A percentile compares a stretch with the other conserved stretches of the same genome.
phyloP scores from a whole-genome alignment of 139 green algal species.

The Haematococcus sp. region DNA sequence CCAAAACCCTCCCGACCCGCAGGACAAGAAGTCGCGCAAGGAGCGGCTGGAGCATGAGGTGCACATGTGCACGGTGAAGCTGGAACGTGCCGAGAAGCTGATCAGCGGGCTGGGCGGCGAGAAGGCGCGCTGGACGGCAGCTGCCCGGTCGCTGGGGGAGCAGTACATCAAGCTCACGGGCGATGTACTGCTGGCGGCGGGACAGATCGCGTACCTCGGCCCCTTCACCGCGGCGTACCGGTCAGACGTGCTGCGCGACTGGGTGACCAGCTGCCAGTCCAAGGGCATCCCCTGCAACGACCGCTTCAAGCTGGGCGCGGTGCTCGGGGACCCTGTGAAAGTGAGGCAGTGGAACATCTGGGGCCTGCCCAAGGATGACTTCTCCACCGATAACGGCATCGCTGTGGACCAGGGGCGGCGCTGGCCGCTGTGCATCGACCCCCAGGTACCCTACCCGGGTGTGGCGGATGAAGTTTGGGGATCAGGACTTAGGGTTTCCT shows the following conservation, averaged over 20 bases:
- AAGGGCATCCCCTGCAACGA: constrained; percentile 49
- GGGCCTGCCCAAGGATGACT: constrained; percentile 80
- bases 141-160: constrained; percentile 50
- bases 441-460: constrained; percentile 41
- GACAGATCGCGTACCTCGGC: constrained; percentile 74
- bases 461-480: too few species aligned
- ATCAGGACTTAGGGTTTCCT: too few species aligned
- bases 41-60: constrained; percentile 72
- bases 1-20: constrained; percentile 40
- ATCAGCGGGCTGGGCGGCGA: constrained; percentile 72
- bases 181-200: constrained; percentile 75
- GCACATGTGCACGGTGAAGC: constrained; percentile 67
- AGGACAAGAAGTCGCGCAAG: constrained; percentile 54
- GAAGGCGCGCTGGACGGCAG: constrained; percentile 71
- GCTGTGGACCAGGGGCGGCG: constrained; percentile 66
- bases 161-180: constrained; percentile 71
- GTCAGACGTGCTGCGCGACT: constrained; percentile 35
- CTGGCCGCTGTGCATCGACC: constrained; percentile 87
- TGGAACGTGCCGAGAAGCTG: constrained; percentile 71
- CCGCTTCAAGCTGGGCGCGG: constrained; percentile 57
- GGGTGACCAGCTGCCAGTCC: constrained; percentile 45
- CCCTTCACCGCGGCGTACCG: constrained; percentile 78
- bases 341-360: constrained; percentile 80
- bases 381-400: constrained; percentile 83
- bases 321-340: constrained; percentile 73